These are phyloP conservation scores for Grosmannia penicillata DNA, from an alignment of 2,329 filamentous ascomycete species.

Conservation along the genomic window DNA sequence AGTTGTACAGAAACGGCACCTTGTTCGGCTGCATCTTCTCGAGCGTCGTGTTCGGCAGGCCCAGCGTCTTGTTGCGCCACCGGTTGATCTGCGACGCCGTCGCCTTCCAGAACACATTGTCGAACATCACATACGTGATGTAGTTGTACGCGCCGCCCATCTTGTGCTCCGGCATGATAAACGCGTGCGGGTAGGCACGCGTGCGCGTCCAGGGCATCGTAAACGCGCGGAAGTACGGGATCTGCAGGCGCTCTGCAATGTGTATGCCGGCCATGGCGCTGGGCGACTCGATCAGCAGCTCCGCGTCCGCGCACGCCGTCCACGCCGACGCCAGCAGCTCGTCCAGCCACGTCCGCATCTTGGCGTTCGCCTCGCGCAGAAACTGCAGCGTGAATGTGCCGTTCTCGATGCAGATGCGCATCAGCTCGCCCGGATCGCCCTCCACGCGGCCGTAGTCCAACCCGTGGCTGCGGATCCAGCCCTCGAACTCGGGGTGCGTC, in stretches of 20 bases:
- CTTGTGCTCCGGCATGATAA: constrained; percentile 82
- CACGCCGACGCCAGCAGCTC: constrained; percentile 72
- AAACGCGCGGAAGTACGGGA: constrained; percentile 94
- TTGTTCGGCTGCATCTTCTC: constrained; percentile 93
- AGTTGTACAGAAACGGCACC: constrained; percentile 97
- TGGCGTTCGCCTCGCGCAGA: constrained; percentile 68
- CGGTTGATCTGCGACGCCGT: constrained; percentile 83
- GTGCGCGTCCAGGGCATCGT: constrained; percentile 99
- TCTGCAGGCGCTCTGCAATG: constrained; percentile 81
- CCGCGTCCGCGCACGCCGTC: constrained; percentile 69
- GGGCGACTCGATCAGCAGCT: constrained; percentile 87
- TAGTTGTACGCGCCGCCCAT: constrained; percentile 94
- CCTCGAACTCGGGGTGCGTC: constrained; percentile 79
- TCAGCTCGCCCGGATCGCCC: constrained; percentile 84
- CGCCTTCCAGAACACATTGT: constrained; percentile 91
- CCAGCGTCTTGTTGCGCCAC: constrained; percentile 73
- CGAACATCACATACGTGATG: constrained; percentile 90
- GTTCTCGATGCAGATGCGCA: constrained; percentile 91
- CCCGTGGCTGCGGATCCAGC: constrained; percentile 81
- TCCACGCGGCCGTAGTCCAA: constrained; percentile 84
- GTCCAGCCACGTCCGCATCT: constrained; percentile 92
- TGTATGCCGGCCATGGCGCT: constrained; percentile 97
- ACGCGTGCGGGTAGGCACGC: constrained; percentile 89
- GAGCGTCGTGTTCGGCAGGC: constrained; percentile 64
- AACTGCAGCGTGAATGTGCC: constrained; percentile 95